Base-by-base conservation (phyloP, 2,329 filamentous ascomycete species). In the Nemania sp. region DNA sequence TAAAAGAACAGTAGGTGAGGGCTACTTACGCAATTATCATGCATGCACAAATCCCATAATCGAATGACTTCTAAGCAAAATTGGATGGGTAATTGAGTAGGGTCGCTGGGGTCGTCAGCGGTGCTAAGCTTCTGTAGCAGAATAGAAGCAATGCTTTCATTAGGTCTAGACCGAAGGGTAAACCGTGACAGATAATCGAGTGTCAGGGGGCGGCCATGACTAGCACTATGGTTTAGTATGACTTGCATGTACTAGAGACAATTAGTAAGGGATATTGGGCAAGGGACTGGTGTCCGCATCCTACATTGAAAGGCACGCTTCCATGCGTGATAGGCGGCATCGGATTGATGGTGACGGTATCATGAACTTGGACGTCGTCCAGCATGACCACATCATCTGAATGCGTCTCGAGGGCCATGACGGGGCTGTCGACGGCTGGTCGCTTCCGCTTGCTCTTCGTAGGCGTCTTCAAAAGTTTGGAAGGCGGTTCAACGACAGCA, bases 401-500 rank as follows among this genome's bases (percentile, higher is more conserved):
- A 69, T 82, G 81, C 8, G 79, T 86, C 60, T 90, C 88, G 11
- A 93, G 80, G 1, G 88, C 84, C 75, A 84, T 85, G 15, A 89
- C 82, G 1, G 92, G 92, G 72, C 91, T 94, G 67, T 92, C 89
- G 2, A 89, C 81, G 1, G 81, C 75, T 0, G 86, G 86, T 3
- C 92, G 84, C 76, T 94, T 94, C 71, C 92, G 83, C 80, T 95
- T 95, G 6, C 83, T 84, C 63, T 90, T 90, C 43, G 82, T 91
- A 0, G 92, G 92, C 2, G 87, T 89, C 67, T 85, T 75, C 52
- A 70, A 51, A 10, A 70, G 55, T 29, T 74, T 74, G 26, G 62
- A 62, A 3, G 74, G 70, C 27, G 77, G 82, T 71, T 89, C 86
- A 0, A 80, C 80, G 3, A 85, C 78, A 24, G 83, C 79, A 15